Percentiles rank a stretch among this genome's conserved stretches.
Evolutionary conservation across 2,329 filamentous ascomycete genomes (phyloP).

Genomic region (Endothia cerciana): DNA sequence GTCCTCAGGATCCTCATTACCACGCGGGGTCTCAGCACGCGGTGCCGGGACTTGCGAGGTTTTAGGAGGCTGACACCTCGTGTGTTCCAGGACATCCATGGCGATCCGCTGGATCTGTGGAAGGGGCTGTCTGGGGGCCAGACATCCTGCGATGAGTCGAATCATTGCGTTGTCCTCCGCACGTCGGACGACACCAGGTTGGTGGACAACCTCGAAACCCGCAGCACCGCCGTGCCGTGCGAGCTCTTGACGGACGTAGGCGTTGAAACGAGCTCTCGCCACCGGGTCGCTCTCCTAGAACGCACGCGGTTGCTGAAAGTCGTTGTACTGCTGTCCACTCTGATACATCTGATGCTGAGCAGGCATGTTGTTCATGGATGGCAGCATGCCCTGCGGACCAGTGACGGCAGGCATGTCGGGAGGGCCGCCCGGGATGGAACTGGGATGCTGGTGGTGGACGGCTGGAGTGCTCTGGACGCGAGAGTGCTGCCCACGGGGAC

Average conservation of each 20-base stretch:
- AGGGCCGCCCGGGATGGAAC: conserved; percentile 19
- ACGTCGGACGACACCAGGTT: neutral
- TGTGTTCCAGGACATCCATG: neutral
- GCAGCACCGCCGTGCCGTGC: no score
- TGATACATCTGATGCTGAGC: conserved; percentile 19
- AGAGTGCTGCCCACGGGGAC: conserved; percentile 20
- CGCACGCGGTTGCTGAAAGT: conserved; percentile 15
- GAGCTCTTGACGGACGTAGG: neutral
- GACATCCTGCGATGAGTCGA: neutral
- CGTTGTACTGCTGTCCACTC: conserved; percentile 11
- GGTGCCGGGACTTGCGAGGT: neutral
- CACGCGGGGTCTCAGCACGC: neutral
- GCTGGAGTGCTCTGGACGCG: conserved; percentile 26
- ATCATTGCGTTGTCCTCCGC: neutral
- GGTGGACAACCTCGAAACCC: no score
- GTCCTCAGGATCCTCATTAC: neutral
- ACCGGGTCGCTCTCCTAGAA: conserved; percentile 6
- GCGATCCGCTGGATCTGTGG: neutral
- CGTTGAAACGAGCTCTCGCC: neutral
- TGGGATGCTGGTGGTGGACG: conserved; percentile 19
- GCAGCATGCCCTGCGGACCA: conserved; percentile 18
- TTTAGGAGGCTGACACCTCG: neutral
- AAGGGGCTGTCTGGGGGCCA: neutral
- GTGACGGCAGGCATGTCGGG: conserved; percentile 9
- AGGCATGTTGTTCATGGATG: conserved; percentile 25